These are phyloP conservation scores for Trichoderma arundinaceum DNA, from an alignment of 2,329 filamentous ascomycete species.

Conservation along the genomic window DNA sequence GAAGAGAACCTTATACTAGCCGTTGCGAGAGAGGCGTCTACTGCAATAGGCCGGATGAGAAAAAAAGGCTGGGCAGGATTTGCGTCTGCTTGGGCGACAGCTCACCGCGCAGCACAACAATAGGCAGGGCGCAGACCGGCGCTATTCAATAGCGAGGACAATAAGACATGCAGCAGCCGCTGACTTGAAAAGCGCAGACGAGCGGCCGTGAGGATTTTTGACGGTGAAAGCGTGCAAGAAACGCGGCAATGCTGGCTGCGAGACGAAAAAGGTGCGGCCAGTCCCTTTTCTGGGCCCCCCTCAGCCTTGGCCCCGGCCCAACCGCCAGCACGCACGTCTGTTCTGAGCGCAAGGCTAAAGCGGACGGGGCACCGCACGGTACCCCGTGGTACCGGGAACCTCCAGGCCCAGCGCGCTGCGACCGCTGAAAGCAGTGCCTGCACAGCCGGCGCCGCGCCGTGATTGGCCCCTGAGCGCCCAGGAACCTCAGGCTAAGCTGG, in stretches of 20 bases:
- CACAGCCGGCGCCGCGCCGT: not conserved
- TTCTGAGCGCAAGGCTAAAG: slow-evolving; percentile 5
- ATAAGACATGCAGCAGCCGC: slow-evolving; percentile 3
- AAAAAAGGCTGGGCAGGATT: slow-evolving; percentile 20
- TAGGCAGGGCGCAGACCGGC: not conserved
- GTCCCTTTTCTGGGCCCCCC: slow-evolving; percentile 29
- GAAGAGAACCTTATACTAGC: slow-evolving; percentile 17
- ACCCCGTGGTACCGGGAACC: slow-evolving; percentile 19
- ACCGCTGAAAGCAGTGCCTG: not conserved
- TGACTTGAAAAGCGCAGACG: slow-evolving; percentile 4
- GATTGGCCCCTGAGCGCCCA: slow-evolving; percentile 15
- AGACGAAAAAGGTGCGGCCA: slow-evolving; percentile 26
- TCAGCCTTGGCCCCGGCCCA: slow-evolving; percentile 30
- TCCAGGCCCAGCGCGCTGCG: not conserved
- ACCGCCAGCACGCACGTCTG: slow-evolving; percentile 10
- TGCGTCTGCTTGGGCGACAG: slow-evolving; percentile 1
- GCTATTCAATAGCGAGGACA: not conserved
- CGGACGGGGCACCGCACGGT: not conserved
- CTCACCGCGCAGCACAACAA: slow-evolving; percentile 25
- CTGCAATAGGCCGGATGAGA: slow-evolving; percentile 21
- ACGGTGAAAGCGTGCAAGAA: slow-evolving; percentile 17
- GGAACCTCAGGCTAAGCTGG: slow-evolving; percentile 14
- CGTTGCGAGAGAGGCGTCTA: slow-evolving; percentile 6
- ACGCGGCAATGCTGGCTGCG: slow-evolving; percentile 19
- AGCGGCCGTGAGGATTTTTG: slow-evolving; percentile 4